Base-by-base conservation (phyloP, 2,329 filamentous ascomycete species). In the Calonectria pteridis region DNA sequence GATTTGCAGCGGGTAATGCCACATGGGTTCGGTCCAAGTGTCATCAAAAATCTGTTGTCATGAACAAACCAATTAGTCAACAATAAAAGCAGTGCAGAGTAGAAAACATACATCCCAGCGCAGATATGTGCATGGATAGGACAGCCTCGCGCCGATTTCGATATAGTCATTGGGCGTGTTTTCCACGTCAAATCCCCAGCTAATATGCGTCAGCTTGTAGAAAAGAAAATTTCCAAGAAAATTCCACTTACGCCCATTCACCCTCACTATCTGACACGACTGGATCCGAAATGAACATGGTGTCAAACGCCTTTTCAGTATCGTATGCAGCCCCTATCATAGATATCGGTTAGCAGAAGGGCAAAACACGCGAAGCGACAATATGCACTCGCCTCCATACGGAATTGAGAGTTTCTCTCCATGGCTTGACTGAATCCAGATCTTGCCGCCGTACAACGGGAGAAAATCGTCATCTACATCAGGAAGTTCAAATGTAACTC, bases 381-480 rank as follows among this genome's bases (percentile, higher is more conserved):
- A 14, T 16, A 26, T 43, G 33, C 33, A 72, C 77, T 58, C 73
- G 82, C 83, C 83, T 79, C 82, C 83, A 62, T 88, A 88, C 1
- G 86, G 86, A 26, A 88, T 82, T 10, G 83, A 83, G 2, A 88
- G 79, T 16, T 81, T 75, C 68, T 88, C 87, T 10, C 83, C 83
- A 43, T 85, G 84, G 53, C 82, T 81, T n/a, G 84, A 84, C 6
- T 79, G 80, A 26, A 88, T 77, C 69, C 84, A 81, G 28, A 88
- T 79, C 75, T 87, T 87, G 26, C 87, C 87, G 49, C 85, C 83
- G 72, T 88, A 88, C 6, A 88, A 75, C 0, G 86, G 86, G 53
- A 88, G 76, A 51, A 80, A 78, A 29, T 84, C 80, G 23, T 84
- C 83, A 29, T 81, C 72, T 23, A 83, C 74, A 4, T 81, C 72